phyloP scores from a whole-genome alignment of 345 rosid species.

The Eucalyptus cladocalyx region DNA sequence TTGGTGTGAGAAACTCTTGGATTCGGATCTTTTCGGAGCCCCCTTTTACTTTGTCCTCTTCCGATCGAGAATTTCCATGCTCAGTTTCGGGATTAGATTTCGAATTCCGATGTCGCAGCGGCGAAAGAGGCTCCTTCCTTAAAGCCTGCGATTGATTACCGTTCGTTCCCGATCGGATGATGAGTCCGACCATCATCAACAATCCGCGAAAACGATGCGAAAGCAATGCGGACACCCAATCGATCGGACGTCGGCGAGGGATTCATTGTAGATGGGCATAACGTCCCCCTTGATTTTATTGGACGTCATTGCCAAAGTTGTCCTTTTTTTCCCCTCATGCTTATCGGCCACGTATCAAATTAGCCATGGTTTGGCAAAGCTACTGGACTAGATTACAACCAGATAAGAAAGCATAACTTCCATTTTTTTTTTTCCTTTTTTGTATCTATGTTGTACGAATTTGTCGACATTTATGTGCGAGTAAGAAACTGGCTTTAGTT shows the following conservation, averaged over 20 bases:
- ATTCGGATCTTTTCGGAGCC: neutral
- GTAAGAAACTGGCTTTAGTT: neutral
- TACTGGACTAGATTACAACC: neutral
- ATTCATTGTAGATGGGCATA: neutral
- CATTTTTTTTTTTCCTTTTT: neutral
- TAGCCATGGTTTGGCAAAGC: neutral
- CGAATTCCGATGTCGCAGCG: too few relatives aligned
- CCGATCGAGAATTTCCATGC: neutral
- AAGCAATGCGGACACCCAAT: neutral
- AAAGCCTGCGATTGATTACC: neutral
- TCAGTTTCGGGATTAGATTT: neutral
- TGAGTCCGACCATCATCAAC: neutral
- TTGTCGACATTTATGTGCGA: neutral
- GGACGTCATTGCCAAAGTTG: neutral
- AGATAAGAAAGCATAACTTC: neutral
- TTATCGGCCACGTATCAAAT: neutral
- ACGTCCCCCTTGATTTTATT: neutral
- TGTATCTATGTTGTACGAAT: neutral
- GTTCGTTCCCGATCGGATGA: neutral
- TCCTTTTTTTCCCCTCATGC: neutral
- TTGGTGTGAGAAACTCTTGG: too few relatives aligned
- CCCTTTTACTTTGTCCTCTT: accelerated
- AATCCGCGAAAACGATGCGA: neutral
- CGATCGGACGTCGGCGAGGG: neutral
- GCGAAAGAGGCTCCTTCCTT: too few relatives aligned